Evolutionary conservation across 352 stramenopile genomes (phyloP).

Genomic region (Pythium angustatum): DNA sequence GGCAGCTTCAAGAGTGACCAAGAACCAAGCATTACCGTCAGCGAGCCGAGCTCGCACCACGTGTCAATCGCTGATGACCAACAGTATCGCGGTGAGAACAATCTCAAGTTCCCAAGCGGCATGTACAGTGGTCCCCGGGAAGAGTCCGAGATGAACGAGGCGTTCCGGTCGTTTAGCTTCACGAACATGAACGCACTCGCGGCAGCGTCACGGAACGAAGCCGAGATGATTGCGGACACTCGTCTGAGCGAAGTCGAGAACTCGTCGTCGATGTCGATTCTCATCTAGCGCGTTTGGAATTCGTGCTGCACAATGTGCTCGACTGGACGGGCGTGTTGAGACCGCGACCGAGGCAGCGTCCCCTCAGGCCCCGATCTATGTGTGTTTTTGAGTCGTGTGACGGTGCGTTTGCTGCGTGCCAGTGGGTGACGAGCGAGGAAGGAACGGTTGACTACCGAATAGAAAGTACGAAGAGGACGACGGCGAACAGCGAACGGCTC

Average conservation of each 20-base stretch:
- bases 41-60: conserved; percentile 11
- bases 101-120: conserved; percentile 58
- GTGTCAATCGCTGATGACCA: not conserved
- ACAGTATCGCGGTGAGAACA: conserved; percentile 28
- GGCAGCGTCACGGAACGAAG: conserved; percentile 72
- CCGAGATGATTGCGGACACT: conserved; percentile 54
- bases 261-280: conserved; percentile 53
- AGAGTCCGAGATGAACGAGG: conserved; percentile 45
- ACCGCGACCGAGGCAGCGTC: too few relatives aligned
- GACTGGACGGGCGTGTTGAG: too few relatives aligned
- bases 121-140: conserved; percentile 53
- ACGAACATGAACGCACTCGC: conserved; percentile 87
- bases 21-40: conserved; percentile 18
- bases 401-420: too few relatives aligned
- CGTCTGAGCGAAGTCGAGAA: conserved; percentile 46
- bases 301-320: too few relatives aligned
- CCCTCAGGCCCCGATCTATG: too few relatives aligned
- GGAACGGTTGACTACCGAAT: too few relatives aligned
- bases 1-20: conserved; percentile 28
- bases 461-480: too few relatives aligned
- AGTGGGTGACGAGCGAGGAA: too few relatives aligned
- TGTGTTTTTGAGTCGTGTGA: too few relatives aligned
- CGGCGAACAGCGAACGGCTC: too few relatives aligned
- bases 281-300: conserved; percentile 48
- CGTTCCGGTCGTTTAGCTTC: conserved; percentile 81